Percentiles rank a stretch among this genome's conserved stretches.
Evolutionary conservation across 2,329 filamentous ascomycete genomes (phyloP).

Genomic region (Cryoendolithus antarcticus): DNA sequence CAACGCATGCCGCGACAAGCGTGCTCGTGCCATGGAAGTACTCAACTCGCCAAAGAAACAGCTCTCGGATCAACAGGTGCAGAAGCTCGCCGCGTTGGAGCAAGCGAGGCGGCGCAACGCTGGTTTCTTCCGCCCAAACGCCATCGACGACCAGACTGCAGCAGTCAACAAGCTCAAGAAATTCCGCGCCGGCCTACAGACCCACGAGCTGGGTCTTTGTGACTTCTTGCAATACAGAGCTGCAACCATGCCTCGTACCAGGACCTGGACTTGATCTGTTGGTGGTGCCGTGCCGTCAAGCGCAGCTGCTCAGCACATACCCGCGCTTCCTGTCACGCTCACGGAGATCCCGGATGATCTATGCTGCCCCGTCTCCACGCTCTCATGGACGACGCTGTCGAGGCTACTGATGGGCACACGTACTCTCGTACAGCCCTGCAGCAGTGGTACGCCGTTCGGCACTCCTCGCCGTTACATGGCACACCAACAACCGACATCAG

Average conservation of each 20-base stretch:
- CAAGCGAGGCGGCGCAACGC: not conserved
- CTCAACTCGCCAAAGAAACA: constrained; percentile 12
- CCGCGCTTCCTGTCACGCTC: constrained; percentile 9
- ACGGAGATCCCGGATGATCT: constrained; percentile 14
- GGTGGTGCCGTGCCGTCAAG: constrained; percentile 14
- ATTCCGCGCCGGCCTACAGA: constrained; percentile 9
- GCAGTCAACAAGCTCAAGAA: constrained; percentile 5
- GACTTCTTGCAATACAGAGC: constrained; percentile 19
- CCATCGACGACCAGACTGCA: not conserved
- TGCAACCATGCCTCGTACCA: constrained; percentile 4
- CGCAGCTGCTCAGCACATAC: constrained; percentile 4
- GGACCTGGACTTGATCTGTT: constrained; percentile 16
- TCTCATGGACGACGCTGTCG: constrained; percentile 24
- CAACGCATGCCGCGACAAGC: constrained; percentile 4
- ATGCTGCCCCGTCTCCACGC: constrained; percentile 23
- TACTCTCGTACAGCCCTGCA: constrained; percentile 25
- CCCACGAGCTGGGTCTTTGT: constrained; percentile 14
- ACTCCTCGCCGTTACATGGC: constrained; percentile 23
- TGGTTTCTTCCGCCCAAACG: constrained; percentile 1
- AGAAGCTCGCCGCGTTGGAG: constrained; percentile 7
- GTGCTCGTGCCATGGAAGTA: constrained; percentile 7
- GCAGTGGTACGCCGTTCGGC: constrained; percentile 23
- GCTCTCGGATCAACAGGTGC: constrained; percentile 5
- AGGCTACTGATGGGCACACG: constrained; percentile 20
- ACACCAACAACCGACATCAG: constrained; percentile 13